Percentiles rank a stretch among this genome's conserved stretches.
Conservation (phyloP, 352 stramenopile species). For the Pythium sukuiense region DNA sequence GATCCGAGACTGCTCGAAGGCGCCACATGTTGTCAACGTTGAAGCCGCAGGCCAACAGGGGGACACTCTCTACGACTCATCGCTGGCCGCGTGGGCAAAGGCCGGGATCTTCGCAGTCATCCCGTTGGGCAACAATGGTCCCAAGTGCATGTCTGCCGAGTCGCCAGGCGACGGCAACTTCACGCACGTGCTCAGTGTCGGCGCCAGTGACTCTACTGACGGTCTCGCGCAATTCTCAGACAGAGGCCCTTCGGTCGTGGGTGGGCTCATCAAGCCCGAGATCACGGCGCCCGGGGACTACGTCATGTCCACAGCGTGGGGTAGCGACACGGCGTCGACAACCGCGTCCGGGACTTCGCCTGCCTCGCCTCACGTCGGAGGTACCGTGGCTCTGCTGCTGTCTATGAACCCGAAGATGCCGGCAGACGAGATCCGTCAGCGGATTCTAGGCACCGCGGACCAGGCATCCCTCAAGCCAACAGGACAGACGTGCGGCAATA, state of each 20-base stretch:
- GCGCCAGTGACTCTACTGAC: background rate
- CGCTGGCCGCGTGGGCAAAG: background rate
- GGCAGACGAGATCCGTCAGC: background rate
- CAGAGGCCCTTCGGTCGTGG: background rate
- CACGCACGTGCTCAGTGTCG: background rate
- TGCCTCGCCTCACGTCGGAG: background rate
- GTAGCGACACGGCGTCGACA: background rate
- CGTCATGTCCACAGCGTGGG: background rate
- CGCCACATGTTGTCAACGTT: background rate
- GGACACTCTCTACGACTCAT: background rate
- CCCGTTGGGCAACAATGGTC: background rate
- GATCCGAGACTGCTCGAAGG: conserved; percentile 11
- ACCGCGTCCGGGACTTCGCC: background rate
- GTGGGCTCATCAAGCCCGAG: background rate
- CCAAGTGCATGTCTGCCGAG: background rate
- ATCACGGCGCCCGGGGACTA: background rate
- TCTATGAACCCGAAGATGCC: background rate
- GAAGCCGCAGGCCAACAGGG: background rate
- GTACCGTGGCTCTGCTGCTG: background rate
- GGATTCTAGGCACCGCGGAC: background rate
- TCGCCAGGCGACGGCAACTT: background rate
- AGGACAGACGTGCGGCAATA: background rate
- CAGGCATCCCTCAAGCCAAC: background rate
- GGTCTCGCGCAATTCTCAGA: background rate
- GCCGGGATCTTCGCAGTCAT: background rate